Evolutionary conservation across 495 filamentous ascomycete species (phyloP).

Genomic region (Pseudevernia furfuracea): DNA sequence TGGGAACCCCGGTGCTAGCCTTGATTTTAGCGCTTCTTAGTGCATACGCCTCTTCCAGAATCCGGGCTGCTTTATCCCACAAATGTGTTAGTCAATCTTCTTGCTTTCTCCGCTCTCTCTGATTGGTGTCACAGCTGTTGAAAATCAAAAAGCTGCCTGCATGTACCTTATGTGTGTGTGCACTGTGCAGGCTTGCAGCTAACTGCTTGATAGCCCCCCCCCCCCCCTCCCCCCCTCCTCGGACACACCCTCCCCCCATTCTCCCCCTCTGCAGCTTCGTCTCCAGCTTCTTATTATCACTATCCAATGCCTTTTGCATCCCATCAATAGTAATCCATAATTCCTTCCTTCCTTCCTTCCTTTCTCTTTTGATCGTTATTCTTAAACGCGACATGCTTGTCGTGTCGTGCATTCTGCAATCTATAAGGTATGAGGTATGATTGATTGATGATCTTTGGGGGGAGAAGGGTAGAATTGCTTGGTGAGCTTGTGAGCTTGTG

Average conservation of each 20-base stretch:
- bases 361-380: neutral
- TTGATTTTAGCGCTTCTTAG: neutral
- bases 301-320: neutral
- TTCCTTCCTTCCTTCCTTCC: too few species aligned
- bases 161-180: too few species aligned
- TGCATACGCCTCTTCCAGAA: neutral
- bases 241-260: too few species aligned
- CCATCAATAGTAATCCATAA: too few species aligned
- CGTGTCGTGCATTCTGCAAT: neutral
- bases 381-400: neutral
- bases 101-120: neutral
- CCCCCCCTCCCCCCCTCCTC: neutral
- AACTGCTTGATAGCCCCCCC: neutral
- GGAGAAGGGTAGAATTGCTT: neutral
- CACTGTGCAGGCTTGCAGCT: neutral
- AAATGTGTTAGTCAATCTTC: neutral
- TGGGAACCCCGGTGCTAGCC: too few species aligned
- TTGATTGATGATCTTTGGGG: too few species aligned
- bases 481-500: neutral
- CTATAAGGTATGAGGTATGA: too few species aligned
- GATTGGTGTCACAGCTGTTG: too few species aligned
- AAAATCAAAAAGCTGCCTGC: too few species aligned
- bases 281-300: too few species aligned
- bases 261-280: neutral
- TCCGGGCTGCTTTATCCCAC: constrained; percentile 5